Percentiles rank a stretch among this genome's conserved stretches.
Evolutionary conservation across 2,329 filamentous ascomycete genomes (phyloP).

Genomic region (Beauveria sp.): DNA sequence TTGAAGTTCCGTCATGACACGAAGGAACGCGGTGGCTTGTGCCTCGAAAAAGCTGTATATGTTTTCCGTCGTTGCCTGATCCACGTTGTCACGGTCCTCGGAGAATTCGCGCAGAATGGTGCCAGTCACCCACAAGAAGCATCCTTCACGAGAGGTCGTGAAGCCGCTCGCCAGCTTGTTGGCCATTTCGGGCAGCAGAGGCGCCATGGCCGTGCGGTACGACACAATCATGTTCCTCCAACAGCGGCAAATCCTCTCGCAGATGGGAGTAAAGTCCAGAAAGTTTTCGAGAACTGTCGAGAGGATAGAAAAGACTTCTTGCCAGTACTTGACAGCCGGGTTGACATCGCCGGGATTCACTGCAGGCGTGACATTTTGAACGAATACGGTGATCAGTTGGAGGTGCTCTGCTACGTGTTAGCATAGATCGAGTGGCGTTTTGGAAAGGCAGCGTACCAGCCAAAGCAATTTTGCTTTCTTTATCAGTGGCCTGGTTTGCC

Average conservation of each 20-base stretch:
- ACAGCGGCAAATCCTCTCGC: slow-evolving; percentile 87
- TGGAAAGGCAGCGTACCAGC: slow-evolving; percentile 51
- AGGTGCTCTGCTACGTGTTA: slow-evolving; percentile 58
- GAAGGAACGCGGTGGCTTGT: slow-evolving; percentile 82
- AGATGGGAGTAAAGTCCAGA: slow-evolving; percentile 75
- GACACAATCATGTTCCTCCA: slow-evolving; percentile 97
- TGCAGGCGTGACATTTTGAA: slow-evolving; percentile 69
- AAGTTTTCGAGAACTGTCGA: slow-evolving; percentile 85
- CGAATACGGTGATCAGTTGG: slow-evolving; percentile 85
- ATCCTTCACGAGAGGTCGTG: slow-evolving; percentile 77
- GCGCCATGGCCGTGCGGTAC: slow-evolving; percentile 82
- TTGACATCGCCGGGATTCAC: slow-evolving; percentile 67
- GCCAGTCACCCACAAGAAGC: slow-evolving; percentile 97
- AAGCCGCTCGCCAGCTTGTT: slow-evolving; percentile 85
- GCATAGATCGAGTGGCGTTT: neutral
- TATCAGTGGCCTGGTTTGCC: slow-evolving; percentile 76
- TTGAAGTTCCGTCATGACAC: slow-evolving; percentile 78
- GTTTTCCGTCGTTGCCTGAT: slow-evolving; percentile 70
- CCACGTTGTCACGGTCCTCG: slow-evolving; percentile 78
- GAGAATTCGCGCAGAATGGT: slow-evolving; percentile 94
- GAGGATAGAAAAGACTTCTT: slow-evolving; percentile 84
- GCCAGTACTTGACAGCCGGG: slow-evolving; percentile 91
- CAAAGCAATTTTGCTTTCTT: slow-evolving; percentile 76
- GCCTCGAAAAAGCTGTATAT: slow-evolving; percentile 95
- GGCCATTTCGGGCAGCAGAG: slow-evolving; percentile 76